A percentile compares a stretch with the other conserved stretches of the same genome.
Evolutionary conservation across 495 filamentous ascomycete species (phyloP).

Genomic region (Immersiella caudata): DNA sequence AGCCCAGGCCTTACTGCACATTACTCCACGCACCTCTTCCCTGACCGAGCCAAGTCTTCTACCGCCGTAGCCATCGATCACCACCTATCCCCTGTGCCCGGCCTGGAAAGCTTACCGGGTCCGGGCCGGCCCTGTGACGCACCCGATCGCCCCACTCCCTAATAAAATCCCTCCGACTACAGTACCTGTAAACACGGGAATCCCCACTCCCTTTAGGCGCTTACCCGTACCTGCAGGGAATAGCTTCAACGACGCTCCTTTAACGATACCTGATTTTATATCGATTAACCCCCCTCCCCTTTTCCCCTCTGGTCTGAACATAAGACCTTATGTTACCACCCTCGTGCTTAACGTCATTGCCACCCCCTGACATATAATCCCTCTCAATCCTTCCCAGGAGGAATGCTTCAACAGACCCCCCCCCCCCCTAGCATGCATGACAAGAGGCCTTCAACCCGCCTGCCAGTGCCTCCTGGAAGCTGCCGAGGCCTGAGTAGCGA

Average conservation of each 20-base stretch:
- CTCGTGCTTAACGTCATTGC: constrained; percentile 5
- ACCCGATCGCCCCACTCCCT: not conserved
- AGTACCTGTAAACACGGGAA: too few species aligned
- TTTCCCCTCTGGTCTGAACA: not conserved
- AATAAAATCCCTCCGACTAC: not conserved
- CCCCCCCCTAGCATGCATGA: too few species aligned
- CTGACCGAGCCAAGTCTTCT: not conserved
- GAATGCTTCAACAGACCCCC: too few species aligned
- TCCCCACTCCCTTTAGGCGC: too few species aligned
- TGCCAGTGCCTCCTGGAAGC: too few species aligned
- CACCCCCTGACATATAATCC: constrained; percentile 3
- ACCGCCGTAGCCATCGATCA: not conserved
- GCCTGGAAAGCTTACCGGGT: not conserved
- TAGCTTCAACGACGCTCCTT: too few species aligned
- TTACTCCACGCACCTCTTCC: not conserved
- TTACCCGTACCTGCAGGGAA: too few species aligned
- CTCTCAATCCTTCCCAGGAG: too few species aligned
- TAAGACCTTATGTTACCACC: not conserved
- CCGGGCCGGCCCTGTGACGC: not conserved
- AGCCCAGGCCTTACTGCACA: too few species aligned
- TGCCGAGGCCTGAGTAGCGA: too few species aligned
- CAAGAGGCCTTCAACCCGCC: too few species aligned
- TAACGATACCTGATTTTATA: too few species aligned
- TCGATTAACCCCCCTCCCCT: not conserved
- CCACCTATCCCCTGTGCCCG: not conserved